Evolutionary conservation across 495 filamentous ascomycete species (phyloP), one percentile per base, ranked within the genome.

Genomic region (Annulohypoxylon nitens): DNA sequence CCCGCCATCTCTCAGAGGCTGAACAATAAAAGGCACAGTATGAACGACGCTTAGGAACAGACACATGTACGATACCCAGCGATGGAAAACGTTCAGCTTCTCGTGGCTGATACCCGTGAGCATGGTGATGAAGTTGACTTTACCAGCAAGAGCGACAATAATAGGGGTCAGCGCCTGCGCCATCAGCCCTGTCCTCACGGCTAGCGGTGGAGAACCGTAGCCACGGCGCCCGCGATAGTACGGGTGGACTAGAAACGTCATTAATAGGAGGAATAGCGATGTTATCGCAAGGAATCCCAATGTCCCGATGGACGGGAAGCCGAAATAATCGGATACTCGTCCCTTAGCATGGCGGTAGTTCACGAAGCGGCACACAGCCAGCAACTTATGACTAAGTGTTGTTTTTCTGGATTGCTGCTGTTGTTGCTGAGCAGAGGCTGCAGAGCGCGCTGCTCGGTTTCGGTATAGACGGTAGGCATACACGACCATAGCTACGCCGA

Each of bases 31-130:
- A 0, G 87, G 86, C 55, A 89, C 85, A 0, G 87, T 88, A 70
- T 89, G 88, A 0, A 88, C 66, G 3, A 88, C 69, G 0, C 80
- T 82, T 4, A 89, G 77, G 16, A 86, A 79, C 37, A 88, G 83
- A 74, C 86, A 84, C 47, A 86, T 81, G 64, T 82, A 88, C 20
- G 78, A 78, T 0, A 79, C 81, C 85, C 85, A 88, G 20, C 84
- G 82, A 65, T 89, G 88, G 70, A 86, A 83, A 1, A 86, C 77
- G 48, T 87, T 84, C 2, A 89, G 77, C 69, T 86, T 87, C 65
- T 89, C 88, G 57, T 88, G 86, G 8, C 85, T 81, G 18, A 88
- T 81, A 0, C 87, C 85, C 0, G 87, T 90, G n/a, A 89, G 63
- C 16, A 80, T 73, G 0, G 86, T 83, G 53, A 90, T 83, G 5